phyloP scores from a whole-genome alignment of 2,329 filamentous ascomycete species.

The Aspergillus sp. region DNA sequence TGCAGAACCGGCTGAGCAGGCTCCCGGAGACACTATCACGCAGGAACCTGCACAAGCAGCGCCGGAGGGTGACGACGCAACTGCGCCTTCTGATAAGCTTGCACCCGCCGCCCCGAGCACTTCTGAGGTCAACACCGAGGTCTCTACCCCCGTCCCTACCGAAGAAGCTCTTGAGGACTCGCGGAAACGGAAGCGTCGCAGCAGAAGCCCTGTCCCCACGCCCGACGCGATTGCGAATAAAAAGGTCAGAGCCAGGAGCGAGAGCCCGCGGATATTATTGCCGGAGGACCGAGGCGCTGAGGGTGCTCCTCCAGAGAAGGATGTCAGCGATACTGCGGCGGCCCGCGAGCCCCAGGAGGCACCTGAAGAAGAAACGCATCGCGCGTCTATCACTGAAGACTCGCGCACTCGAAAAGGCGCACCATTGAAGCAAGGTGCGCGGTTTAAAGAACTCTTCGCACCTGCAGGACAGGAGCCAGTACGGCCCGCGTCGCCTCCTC shows the following conservation, averaged over 20 bases:
- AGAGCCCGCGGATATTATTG: conserved; percentile 18
- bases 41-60: conserved; percentile 6
- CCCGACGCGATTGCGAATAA: conserved; percentile 48
- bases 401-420: conserved; percentile 10
- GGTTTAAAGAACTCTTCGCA: conserved; percentile 42
- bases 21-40: conserved; percentile 7
- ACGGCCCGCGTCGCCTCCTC: conserved; percentile 17
- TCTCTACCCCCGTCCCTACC: conserved; percentile 19
- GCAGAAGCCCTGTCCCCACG: conserved; percentile 50
- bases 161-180: conserved; percentile 42
- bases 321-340: conserved; percentile 5
- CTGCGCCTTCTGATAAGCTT: conserved; percentile 7
- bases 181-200: conserved; percentile 59
- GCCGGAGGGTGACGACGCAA: conserved; percentile 13
- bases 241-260: conserved; percentile 44
- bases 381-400: conserved; percentile 4
- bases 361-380: conserved; percentile 1
- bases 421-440: conserved; percentile 31
- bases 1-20: conserved; percentile 16
- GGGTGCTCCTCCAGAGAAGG: conserved; percentile 5
- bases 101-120: conserved; percentile 11
- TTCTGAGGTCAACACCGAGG: conserved; percentile 17
- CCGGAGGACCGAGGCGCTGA: conserved; percentile 20
- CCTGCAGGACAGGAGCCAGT: conserved; percentile 15
- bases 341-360: not conserved